Evolutionary conservation across 352 stramenopile species (phyloP), one percentile per base, ranked within the genome.

Genomic region (Pythium plurisporium): DNA sequence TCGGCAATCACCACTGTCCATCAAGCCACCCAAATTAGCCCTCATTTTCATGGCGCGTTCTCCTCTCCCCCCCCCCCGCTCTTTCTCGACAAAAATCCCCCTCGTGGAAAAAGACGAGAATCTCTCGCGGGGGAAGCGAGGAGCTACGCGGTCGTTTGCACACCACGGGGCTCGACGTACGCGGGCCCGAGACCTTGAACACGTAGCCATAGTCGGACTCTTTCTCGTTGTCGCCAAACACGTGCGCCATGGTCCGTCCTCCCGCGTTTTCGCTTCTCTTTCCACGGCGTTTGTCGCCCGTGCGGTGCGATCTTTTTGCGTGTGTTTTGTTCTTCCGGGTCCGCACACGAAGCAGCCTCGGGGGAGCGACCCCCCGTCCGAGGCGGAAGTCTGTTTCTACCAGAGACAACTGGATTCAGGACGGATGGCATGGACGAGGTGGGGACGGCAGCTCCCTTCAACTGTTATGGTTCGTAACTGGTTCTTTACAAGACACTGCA

Each of bases 141-240:
- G 29, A 47, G 54, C 33, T 31, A 36, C 11, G 46, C 10, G 30
- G 2, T 27, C n/a, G n/a, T n/a, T n/a, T n/a, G n/a, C n/a, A n/a
- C n/a, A n/a, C n/a, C n/a, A n/a, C n/a, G n/a, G n/a, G n/a, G n/a
- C n/a, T n/a, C n/a, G n/a, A 53, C 53, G 19, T 22, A 97, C 89
- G 80, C 50, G 97, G 97, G 54, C 97, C 97, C 48, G 96, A 99
- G 55, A 99, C 97, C 74, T 98, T 98, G 76, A 98, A 98, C 62
- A 99, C 97, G 71, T 98, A 99, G 63, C 97, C 97, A 86, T 98
- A 99, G 82, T 99, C 96, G 25, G 89, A 80, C 59, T 94, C 85
- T 63, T 86, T 86, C 65, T 94, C 85, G 45, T 83, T 86, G 69
- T 94, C 85, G 38, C 85, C 85, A 59, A 94, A 91, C 47, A 94